These are phyloP conservation scores for Penicillium sp. DNA, from an alignment of 2,329 filamentous ascomycete species.

Conservation along the genomic window DNA sequence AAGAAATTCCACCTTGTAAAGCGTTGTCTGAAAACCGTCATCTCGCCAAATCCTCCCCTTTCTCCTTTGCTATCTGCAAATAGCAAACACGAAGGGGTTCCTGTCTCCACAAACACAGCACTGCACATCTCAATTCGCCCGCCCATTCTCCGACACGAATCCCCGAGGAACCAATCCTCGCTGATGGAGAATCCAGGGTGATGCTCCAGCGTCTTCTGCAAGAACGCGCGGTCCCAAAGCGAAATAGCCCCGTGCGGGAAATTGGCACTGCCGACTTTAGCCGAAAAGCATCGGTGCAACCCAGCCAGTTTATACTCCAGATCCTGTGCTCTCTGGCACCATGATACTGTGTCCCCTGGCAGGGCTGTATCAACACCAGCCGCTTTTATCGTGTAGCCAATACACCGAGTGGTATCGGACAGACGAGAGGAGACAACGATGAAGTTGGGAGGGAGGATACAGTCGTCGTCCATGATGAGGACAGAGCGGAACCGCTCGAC, in stretches of 20 bases:
- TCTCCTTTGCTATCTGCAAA: conserved; percentile 47
- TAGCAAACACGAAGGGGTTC: conserved; percentile 49
- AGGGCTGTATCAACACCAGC: background rate
- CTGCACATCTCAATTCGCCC: conserved; percentile 56
- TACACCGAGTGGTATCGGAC: conserved; percentile 47
- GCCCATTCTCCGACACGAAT: conserved; percentile 51
- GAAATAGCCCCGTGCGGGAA: conserved; percentile 59
- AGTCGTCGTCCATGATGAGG: conserved; percentile 58
- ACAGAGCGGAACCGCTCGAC: conserved; percentile 52
- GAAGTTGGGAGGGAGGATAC: conserved; percentile 53
- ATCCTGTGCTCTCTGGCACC: conserved; percentile 55
- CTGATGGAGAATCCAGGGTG: conserved; percentile 57
- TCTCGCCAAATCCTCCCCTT: conserved; percentile 57
- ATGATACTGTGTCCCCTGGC: conserved; percentile 38
- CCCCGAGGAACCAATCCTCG: conserved; percentile 60
- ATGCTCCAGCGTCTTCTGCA: conserved; percentile 52
- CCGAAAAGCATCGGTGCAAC: conserved; percentile 51
- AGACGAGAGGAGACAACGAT: conserved; percentile 53
- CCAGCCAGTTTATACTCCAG: conserved; percentile 59
- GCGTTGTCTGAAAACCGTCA: conserved; percentile 58
- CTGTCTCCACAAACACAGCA: conserved; percentile 57
- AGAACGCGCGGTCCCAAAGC: conserved; percentile 54
- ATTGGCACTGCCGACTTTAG: conserved; percentile 52
- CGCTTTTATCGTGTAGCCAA: conserved; percentile 57
- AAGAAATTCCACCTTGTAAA: conserved; percentile 60